These are phyloP conservation scores for Exophiala lecanii-corni DNA, from an alignment of 2,329 filamentous ascomycete species.

Conservation along the genomic window DNA sequence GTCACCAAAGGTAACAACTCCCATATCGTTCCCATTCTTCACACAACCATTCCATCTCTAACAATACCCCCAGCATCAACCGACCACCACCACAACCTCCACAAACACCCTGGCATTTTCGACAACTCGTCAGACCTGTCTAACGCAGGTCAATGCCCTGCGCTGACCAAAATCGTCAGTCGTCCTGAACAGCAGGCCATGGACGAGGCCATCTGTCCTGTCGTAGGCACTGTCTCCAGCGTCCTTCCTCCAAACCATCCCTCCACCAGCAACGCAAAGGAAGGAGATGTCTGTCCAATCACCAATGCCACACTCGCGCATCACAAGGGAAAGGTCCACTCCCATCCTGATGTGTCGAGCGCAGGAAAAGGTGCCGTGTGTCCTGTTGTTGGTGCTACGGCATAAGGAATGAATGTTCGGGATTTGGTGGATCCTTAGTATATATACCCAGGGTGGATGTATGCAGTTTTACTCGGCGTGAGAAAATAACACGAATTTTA, in stretches of 20 bases:
- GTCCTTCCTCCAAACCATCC: slow-evolving; percentile 26
- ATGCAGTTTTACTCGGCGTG: no score
- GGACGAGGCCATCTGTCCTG: slow-evolving; percentile 27
- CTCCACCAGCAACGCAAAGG: slow-evolving; percentile 17
- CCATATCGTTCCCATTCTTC: no score
- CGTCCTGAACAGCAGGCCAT: slow-evolving; percentile 22
- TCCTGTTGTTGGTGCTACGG: slow-evolving; percentile 17
- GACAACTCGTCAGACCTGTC: slow-evolving; percentile 10
- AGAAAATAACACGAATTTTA: no score
- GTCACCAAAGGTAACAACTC: slow-evolving; percentile 20
- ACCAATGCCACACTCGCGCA: slow-evolving; percentile 24
- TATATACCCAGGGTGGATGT: no score
- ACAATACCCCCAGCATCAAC: slow-evolving; percentile 23
- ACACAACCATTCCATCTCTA: no score
- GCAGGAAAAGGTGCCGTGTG: slow-evolving; percentile 21
- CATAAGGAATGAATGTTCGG: neutral
- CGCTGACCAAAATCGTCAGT: slow-evolving; percentile 23
- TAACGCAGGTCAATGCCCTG: slow-evolving; percentile 24
- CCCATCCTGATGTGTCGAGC: slow-evolving; percentile 17
- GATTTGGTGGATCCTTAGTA: no score
- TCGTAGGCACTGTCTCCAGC: slow-evolving; percentile 24
- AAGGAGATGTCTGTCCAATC: slow-evolving; percentile 24
- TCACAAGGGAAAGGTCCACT: slow-evolving; percentile 22
- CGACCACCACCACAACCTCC: slow-evolving; percentile 26
- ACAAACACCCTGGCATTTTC: slow-evolving; percentile 24